These are phyloP conservation scores for Porcisia deanei DNA, from an alignment of 208 protist species.

Conservation along the genomic window DNA sequence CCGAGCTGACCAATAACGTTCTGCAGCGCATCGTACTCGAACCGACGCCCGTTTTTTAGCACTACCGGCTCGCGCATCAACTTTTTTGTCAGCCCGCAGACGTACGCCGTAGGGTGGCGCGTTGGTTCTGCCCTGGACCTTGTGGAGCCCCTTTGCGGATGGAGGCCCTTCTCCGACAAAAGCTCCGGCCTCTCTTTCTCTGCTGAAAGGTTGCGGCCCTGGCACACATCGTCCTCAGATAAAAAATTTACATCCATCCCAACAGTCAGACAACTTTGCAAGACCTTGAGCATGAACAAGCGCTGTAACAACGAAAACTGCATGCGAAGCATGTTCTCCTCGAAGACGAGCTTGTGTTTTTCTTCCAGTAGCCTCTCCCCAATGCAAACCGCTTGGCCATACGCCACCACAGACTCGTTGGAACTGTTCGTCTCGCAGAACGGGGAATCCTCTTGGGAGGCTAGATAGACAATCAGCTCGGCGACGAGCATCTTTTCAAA, in stretches of 20 bases:
- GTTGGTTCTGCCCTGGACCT: constrained; percentile 34
- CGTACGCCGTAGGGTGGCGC: constrained; percentile 70
- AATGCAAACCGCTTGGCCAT: constrained; percentile 51
- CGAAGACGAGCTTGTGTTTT: constrained; percentile 49
- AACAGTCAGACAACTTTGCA: too few species aligned
- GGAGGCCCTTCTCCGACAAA: neutral
- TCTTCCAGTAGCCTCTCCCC: constrained; percentile 45
- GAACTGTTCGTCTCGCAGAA: constrained; percentile 43
- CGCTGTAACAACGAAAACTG: constrained; percentile 75
- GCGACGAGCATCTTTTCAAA: constrained; percentile 45
- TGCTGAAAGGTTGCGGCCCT: too few species aligned
- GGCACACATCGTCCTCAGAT: too few species aligned
- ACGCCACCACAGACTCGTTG: constrained; percentile 61
- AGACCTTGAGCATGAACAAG: neutral
- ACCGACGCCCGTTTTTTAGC: constrained; percentile 73
- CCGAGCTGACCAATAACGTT: constrained; percentile 79
- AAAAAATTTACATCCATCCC: too few species aligned
- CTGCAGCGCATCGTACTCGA: constrained; percentile 80
- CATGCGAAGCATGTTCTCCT: constrained; percentile 59
- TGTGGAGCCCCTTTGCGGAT: neutral
- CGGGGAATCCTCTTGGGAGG: constrained; percentile 64
- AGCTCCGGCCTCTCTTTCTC: too few species aligned
- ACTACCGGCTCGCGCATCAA: constrained; percentile 90
- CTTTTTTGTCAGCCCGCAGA: constrained; percentile 84
- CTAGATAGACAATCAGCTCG: constrained; percentile 73